Base-by-base conservation (phyloP, 2,329 filamentous ascomycete species). In the Aaosphaeria pasadenensis region DNA sequence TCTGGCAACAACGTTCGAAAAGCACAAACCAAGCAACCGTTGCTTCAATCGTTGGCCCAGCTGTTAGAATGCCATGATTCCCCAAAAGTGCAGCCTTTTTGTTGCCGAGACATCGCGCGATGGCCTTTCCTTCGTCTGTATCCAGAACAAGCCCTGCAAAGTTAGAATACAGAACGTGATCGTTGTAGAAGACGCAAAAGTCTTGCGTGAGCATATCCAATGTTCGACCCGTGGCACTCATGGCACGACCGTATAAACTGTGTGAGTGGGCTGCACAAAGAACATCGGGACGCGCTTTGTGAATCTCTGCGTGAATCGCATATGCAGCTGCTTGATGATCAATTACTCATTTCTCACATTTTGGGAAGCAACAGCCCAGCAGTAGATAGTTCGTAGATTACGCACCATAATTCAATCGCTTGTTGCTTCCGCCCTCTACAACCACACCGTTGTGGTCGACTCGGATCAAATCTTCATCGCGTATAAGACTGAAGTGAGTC, bases 401-500 rank as follows among this genome's bases (percentile, higher is more conserved):
- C 42, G 11, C 47, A 46, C 74, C 5, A 74, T 75, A 4, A 68
- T 80, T 80, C 42, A 80, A 59, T 42, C 74, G 57, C 9, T 72
- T 62, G 5, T 72, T 69, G 1, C 68, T 61, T 0, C 82, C 83
- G 3, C 83, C 82, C 11, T 79, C 82, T 31, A 87, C 75, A 11
- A 86, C 76, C n/a, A 78, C 71, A 0, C 83, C 83, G 0, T 74
- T 58, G 42, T 80, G 72, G 56, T 83, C 74, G 4, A 86, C 82
- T 24, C 77, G 78, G 46, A 87, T 84, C 32, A 87, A 72, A 55
- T 86, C 82, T 0, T 78, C 81, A 0, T 76, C 74, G 43, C 77
- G 81, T 30, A 86, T 77, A 39, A 78, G 11, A n/a, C 39, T 39
- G 40, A 49, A 49, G 33, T 49, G 47, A 2, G 78, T 72, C 6